Evolutionary conservation across 345 rosid species (phyloP), one percentile per base, ranked within the genome.

Genomic region (Melaleuca alternifolia): DNA sequence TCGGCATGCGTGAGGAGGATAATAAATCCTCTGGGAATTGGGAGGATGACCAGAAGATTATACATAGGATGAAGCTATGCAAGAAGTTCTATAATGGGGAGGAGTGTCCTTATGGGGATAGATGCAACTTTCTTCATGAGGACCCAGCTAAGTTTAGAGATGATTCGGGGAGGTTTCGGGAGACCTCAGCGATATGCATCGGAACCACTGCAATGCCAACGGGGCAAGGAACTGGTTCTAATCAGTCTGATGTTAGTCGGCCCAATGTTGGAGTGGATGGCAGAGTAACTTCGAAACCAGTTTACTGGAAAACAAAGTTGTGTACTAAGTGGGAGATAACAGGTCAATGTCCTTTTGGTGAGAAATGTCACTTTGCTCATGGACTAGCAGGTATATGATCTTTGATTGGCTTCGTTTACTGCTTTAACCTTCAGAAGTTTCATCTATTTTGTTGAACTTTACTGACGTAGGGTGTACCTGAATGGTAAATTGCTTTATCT

Each of bases 281-380:
- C 14, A 88, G 89, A 86, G 88, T 75, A 76, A 91, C 18, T 87
- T 50, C 86, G 62, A 97, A 96, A 90, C 94, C 96, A 84, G 92
- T 91, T 26, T 96, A 91, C 88, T 96, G 99, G 99, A 97, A 95
- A 93, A 97, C 99, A 37, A 97, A 92, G 93, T 84, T 94, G 87
- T 97, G 99, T 86, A 91, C 90, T 48, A 96, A 96, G 91, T 97
- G 93, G 93, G 95, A 95, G 87, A 90, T 89, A 11, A 92, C 95
- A 0, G 94, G 98, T 84, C 98, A 94, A 18, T 96, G 99, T 79
- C 98, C 96, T 84, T 97, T 94, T 86, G 98, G 98, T 2, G 98
- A 96, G 84, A 96, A 94, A 85, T 96, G 99, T 75, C 96, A 95
- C 94, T 97, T 94, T 89, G 99, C 99, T 87, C 99, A 97, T 89